These are phyloP conservation scores for Trichaptum fuscoviolaceum DNA, from an alignment of 768 basidiomycete genomes.

Conservation along the genomic window DNA sequence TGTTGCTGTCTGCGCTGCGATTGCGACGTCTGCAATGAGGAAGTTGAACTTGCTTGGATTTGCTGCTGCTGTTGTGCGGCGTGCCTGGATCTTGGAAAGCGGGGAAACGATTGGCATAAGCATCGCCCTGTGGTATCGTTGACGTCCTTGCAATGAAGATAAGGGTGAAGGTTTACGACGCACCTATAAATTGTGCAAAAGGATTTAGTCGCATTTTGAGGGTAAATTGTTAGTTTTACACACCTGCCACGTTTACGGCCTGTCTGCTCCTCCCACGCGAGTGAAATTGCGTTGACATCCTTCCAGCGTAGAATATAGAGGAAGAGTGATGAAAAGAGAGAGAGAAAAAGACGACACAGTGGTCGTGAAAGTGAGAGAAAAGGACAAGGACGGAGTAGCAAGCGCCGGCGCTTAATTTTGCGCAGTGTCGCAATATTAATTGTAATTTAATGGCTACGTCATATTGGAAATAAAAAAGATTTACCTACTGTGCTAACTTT, in stretches of 20 bases:
- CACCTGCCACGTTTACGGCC: neutral
- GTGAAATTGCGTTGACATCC: neutral
- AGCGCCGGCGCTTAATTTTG: too few relatives aligned
- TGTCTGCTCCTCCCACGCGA: neutral
- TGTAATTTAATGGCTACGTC: too few relatives aligned
- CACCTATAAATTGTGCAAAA: conserved; percentile 7
- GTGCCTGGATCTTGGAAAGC: conserved; percentile 45
- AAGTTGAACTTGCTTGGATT: conserved; percentile 32
- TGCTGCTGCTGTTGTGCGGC: conserved; percentile 32
- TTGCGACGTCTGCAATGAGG: conserved; percentile 22
- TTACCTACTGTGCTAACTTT: too few relatives aligned
- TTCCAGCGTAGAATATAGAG: neutral
- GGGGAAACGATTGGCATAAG: conserved; percentile 57
- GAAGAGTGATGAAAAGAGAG: too few relatives aligned
- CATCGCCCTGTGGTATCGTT: too few relatives aligned
- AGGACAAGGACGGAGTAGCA: too few relatives aligned
- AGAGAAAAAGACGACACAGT: neutral
- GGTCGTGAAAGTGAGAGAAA: neutral
- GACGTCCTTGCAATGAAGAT: conserved; percentile 44
- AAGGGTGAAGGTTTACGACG: conserved; percentile 40
- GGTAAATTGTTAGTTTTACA: neutral
- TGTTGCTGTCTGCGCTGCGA: conserved; percentile 27
- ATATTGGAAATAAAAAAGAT: too few relatives aligned
- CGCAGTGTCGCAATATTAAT: too few relatives aligned
- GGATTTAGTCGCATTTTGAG: neutral